Evolutionary conservation across 1,284 basidiomycete genomes (phyloP).

Genomic region (Ceratobasidium sp.): DNA sequence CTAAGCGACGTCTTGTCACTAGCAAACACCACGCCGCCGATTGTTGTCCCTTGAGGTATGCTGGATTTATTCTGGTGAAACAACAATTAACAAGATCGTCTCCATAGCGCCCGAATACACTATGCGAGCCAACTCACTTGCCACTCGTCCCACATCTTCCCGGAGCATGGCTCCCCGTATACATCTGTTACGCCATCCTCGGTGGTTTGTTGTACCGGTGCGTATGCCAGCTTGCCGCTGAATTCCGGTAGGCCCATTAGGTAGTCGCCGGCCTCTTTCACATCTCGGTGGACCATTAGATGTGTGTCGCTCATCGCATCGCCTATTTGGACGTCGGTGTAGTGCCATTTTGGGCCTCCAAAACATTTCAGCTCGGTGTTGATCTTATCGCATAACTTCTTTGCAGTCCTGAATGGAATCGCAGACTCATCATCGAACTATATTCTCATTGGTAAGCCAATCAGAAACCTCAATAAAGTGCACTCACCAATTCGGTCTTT

Average conservation of each 20-base stretch:
- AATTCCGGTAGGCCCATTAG: slow-evolving; percentile 7
- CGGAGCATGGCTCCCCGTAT: slow-evolving; percentile 9
- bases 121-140: background rate
- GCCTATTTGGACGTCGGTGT: background rate
- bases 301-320: background rate
- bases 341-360: background rate
- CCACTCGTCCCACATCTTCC: background rate
- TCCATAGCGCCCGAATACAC: background rate
- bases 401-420: background rate
- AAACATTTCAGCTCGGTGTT: background rate
- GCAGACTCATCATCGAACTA: background rate
- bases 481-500: too few relatives aligned
- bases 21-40: background rate
- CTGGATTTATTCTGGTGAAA: background rate
- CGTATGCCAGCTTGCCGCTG: background rate
- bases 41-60: background rate
- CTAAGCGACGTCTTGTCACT: slow-evolving; percentile 6
- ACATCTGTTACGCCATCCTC: background rate
- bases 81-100: background rate
- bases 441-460: background rate
- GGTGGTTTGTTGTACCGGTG: background rate
- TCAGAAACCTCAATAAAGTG: background rate
- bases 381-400: background rate
- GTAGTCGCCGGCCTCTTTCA: background rate
- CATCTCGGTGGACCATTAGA: slow-evolving; percentile 1